A percentile compares a stretch with the other conserved stretches of the same genome.
phyloP scores from a whole-genome alignment of 805 yeast genomes.

The Priceomyces carsonii region DNA sequence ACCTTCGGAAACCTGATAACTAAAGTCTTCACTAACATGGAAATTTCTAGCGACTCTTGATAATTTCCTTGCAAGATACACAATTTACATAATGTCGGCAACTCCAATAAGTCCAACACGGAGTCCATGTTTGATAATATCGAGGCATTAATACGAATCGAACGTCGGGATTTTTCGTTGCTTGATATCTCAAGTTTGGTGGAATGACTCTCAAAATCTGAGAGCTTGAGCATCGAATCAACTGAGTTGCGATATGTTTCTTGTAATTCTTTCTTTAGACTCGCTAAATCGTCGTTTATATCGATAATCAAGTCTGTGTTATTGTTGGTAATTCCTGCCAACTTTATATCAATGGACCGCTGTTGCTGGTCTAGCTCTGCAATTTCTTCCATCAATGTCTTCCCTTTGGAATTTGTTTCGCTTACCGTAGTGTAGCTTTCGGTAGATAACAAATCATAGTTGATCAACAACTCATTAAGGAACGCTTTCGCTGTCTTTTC shows the following conservation, averaged over 20 bases:
- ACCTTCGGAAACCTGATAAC: slow-evolving; percentile 67
- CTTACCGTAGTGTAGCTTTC: slow-evolving; percentile 41
- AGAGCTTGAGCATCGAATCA: slow-evolving; percentile 11
- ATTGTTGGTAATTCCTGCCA: slow-evolving; percentile 40
- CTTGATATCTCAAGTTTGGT: slow-evolving; percentile 13
- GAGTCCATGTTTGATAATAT: slow-evolving; percentile 66
- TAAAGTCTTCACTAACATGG: slow-evolving; percentile 69
- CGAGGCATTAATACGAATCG: slow-evolving; percentile 25
- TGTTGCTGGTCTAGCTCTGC: slow-evolving; percentile 69
- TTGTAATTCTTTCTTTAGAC: slow-evolving; percentile 29
- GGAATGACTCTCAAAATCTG: slow-evolving; percentile 9
- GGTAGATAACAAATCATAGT: slow-evolving; percentile 49
- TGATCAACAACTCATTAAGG: slow-evolving; percentile 45
- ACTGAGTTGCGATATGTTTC: slow-evolving; percentile 16
- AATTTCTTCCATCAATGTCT: slow-evolving; percentile 62
- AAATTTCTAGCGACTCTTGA: slow-evolving; percentile 84
- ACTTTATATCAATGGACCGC: slow-evolving; percentile 45
- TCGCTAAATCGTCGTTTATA: slow-evolving; percentile 32
- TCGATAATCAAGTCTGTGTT: slow-evolving; percentile 50
- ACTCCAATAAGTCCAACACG: slow-evolving; percentile 73
- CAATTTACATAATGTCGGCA: slow-evolving; percentile 81
- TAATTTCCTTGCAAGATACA: slow-evolving; percentile 86
- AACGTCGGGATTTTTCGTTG: slow-evolving; percentile 20
- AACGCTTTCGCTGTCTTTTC: slow-evolving; percentile 24
- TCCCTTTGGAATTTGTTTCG: slow-evolving; percentile 4